Evolutionary conservation across 305 asterid genomes (phyloP).

Genomic region (Fraxinus nigra): DNA sequence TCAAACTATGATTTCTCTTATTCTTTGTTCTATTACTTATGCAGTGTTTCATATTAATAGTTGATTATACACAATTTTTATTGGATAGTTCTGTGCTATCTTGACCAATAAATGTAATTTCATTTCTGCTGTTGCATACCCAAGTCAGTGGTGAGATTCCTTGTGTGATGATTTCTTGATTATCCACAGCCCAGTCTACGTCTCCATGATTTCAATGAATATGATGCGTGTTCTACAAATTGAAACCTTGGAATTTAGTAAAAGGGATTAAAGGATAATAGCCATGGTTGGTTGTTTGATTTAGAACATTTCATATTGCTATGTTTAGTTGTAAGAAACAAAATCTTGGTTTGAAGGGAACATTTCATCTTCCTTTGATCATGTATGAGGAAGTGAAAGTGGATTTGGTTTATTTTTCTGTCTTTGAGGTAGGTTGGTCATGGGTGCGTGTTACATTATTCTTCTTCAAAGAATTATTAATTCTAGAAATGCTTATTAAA

Average conservation of each 20-base stretch:
- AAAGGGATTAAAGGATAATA: neutral
- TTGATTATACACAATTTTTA: slow-evolving; percentile 13
- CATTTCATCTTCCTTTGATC: neutral
- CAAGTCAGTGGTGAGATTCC: neutral
- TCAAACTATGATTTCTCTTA: slow-evolving; percentile 1
- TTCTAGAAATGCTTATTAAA: neutral
- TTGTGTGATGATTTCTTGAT: neutral
- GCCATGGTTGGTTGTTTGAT: neutral
- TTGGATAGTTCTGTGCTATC: slow-evolving; percentile 7
- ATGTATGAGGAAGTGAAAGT: neutral
- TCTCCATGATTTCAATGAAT: neutral
- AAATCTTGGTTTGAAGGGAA: neutral
- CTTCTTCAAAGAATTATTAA: neutral
- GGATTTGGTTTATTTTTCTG: neutral
- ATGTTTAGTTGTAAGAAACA: neutral
- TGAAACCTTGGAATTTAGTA: neutral
- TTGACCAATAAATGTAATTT: neutral
- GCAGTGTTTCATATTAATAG: slow-evolving; percentile 13
- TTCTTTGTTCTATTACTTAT: slow-evolving; percentile 6
- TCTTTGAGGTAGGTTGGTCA: neutral
- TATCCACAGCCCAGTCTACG: neutral
- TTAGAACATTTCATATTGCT: neutral
- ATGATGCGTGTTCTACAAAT: neutral
- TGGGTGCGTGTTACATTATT: neutral
- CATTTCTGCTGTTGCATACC: neutral